phyloP scores from a whole-genome alignment of 768 basidiomycete species.

The Polyporus arcularius region DNA sequence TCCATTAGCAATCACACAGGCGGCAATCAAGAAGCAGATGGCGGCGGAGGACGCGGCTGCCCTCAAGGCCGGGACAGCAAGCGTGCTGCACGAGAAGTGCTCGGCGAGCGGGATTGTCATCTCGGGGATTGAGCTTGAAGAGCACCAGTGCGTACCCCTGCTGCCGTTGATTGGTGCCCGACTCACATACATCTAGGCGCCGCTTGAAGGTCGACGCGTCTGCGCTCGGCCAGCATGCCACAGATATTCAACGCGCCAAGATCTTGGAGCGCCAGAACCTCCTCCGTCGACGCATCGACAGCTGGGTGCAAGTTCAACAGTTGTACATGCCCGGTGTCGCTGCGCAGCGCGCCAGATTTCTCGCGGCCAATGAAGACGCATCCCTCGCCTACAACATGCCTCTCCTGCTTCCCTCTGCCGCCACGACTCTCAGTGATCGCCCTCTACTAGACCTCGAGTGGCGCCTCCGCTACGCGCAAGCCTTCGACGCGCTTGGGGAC shows the following conservation, averaged over 20 bases:
- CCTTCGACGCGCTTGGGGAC: slow-evolving; percentile 5
- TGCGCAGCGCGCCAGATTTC: neutral
- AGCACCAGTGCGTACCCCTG: neutral
- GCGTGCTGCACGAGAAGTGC: neutral
- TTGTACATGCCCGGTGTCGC: neutral
- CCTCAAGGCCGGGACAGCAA: neutral
- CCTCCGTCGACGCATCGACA: neutral
- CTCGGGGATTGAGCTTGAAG: neutral
- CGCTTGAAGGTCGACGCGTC: neutral
- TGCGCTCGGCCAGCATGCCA: neutral
- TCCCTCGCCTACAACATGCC: neutral
- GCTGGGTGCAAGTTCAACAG: neutral
- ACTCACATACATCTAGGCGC: neutral
- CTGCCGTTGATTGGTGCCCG: neutral
- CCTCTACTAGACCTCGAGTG: neutral
- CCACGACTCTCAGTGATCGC: neutral
- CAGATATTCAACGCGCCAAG: neutral
- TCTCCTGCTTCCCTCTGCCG: slow-evolving; percentile 8
- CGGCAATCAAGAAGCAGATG: neutral
- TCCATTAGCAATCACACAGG: neutral
- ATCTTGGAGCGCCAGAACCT: neutral
- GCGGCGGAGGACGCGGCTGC: neutral
- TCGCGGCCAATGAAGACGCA: neutral
- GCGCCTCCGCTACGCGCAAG: slow-evolving; percentile 3
- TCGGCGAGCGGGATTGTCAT: neutral